Percentiles rank a stretch among this genome's conserved stretches.
These are phyloP conservation scores for Pichia phayaonensis DNA, from an alignment of 805 yeast species.

Conservation along the genomic window DNA sequence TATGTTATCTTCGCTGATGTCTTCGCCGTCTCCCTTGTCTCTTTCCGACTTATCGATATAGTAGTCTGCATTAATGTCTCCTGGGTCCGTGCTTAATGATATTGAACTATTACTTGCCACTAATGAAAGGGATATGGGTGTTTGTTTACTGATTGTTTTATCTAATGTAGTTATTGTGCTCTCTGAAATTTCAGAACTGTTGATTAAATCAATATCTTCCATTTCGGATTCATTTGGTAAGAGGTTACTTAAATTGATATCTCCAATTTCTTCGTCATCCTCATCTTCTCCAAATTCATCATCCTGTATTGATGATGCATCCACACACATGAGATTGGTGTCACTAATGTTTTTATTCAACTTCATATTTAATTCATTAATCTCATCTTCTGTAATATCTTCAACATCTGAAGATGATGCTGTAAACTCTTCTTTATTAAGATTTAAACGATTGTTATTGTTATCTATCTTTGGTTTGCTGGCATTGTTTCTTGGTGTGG, in stretches of 20 bases:
- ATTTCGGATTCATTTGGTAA: slow-evolving; percentile 25
- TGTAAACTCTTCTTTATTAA: not conserved
- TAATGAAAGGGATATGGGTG: not conserved
- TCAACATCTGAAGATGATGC: slow-evolving; percentile 10
- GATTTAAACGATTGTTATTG: not conserved
- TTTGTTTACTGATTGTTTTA: not conserved
- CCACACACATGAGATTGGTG: not conserved
- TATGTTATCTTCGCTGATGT: not conserved
- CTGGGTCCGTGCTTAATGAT: slow-evolving; percentile 3
- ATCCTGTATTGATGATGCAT: not conserved
- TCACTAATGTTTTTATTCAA: not conserved
- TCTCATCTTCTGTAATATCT: slow-evolving; percentile 11
- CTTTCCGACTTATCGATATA: slow-evolving; percentile 3
- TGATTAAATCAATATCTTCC: slow-evolving; percentile 20
- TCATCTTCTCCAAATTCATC: not conserved
- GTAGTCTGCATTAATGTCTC: slow-evolving; percentile 12
- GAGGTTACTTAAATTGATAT: slow-evolving; percentile 1
- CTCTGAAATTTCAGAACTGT: slow-evolving; percentile 14
- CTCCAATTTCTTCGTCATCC: slow-evolving; percentile 1
- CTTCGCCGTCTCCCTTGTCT: not conserved
- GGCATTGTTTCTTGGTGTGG: not conserved
- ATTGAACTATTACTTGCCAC: not conserved
- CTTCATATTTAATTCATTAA: slow-evolving; percentile 2
- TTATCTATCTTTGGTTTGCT: not conserved
- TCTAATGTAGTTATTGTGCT: slow-evolving; percentile 5